These are phyloP conservation scores for Clathrus columnatus DNA, from an alignment of 768 basidiomycete species.

Conservation along the genomic window DNA sequence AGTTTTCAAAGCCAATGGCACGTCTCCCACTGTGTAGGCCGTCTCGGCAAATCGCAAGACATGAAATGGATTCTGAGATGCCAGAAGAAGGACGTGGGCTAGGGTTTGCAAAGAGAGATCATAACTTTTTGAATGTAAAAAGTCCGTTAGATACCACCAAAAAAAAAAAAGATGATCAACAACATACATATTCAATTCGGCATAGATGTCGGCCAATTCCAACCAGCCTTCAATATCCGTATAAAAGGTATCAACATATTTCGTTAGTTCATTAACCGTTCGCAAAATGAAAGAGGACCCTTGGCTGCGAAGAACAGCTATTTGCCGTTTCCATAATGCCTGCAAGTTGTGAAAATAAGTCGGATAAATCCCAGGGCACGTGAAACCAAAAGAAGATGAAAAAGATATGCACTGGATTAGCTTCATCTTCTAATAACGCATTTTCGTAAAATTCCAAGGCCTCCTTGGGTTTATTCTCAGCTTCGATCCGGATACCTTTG, in stretches of 20 bases:
- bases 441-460: slow-evolving; percentile 58
- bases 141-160: neutral
- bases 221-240: slow-evolving; percentile 84
- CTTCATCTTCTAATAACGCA: slow-evolving; percentile 52
- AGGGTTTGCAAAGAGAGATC: slow-evolving; percentile 62
- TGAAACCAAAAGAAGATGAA: neutral
- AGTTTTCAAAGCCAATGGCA: slow-evolving; percentile 69
- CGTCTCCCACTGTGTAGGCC: slow-evolving; percentile 69
- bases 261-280: slow-evolving; percentile 62
- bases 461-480: slow-evolving; percentile 43
- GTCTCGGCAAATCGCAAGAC: slow-evolving; percentile 83
- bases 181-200: slow-evolving; percentile 63
- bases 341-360: slow-evolving; percentile 16
- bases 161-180: neutral
- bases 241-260: slow-evolving; percentile 80
- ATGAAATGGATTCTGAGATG: slow-evolving; percentile 81
- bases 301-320: slow-evolving; percentile 56
- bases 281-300: slow-evolving; percentile 45
- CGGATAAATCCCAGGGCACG: too few relatives aligned
- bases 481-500: slow-evolving; percentile 71
- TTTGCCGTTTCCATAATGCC: slow-evolving; percentile 76
- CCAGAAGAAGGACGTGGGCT: slow-evolving; percentile 72
- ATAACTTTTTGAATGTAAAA: slow-evolving; percentile 41
- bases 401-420: slow-evolving; percentile 52
- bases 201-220: slow-evolving; percentile 75